Evolutionary conservation across 2,329 filamentous ascomycete genomes (phyloP), one percentile per base, ranked within the genome.

Genomic region (Alternaria sp.): DNA sequence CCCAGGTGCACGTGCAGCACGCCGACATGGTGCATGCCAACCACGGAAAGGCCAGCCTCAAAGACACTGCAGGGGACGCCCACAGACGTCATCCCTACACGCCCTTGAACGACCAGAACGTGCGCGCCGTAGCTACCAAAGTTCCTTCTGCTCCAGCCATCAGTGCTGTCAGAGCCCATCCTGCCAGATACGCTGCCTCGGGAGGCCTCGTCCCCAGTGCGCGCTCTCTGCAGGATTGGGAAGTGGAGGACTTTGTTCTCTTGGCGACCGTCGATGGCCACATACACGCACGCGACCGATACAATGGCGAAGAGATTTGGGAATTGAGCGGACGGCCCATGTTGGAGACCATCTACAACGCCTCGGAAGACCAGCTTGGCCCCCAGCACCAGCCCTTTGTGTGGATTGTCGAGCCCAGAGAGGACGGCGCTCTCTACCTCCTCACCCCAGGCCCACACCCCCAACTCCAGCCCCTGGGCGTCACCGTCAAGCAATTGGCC

Each of bases 211-310:
- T 90, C 83, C 85, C 85, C 69, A 72, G 73, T 90, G 94, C 93
- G 93, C 93, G 94, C 88, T 96, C 90, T 85, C 85, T 98, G 86
- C 90, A 93, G 87, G 94, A 97, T 83, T 98, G 94, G 94, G 92
- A 97, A 90, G 93, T 97, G 82, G 94, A 98, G 91, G 93, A 98
- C 85, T 96, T 97, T 87, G 91, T 98, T 83, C 92, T 99, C 84
- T 85, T 99, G 90, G 94, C 95, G 91, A 98, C 95, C 86, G 91
- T 98, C 87, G 93, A 98, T 85, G 95, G 95, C 85, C 91, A 92
- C 78, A 87, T 98, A 73, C 91, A 97, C 82, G 93, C 94, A 77
- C 88, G 88, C 79, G 92, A 97, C 82, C 88, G 95, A 72, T 90
- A 89, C 76, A 95, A 90, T 51, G 95, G 95, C 70, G 85, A 89